Base-by-base conservation (phyloP, 352 stramenopile species). In the Globisporangium canariense region DNA sequence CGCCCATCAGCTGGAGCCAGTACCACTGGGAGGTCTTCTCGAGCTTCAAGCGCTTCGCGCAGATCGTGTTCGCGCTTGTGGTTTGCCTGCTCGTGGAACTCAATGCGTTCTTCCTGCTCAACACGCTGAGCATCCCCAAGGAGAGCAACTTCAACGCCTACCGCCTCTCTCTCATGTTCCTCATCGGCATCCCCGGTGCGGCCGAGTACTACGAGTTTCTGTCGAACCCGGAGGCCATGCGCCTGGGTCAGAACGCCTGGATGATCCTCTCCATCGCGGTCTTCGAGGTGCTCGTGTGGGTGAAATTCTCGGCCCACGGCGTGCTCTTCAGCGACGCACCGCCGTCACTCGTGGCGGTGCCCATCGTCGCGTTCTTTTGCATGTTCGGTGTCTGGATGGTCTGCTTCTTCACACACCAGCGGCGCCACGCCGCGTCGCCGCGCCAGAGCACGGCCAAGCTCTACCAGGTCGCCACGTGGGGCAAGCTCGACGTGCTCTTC, bases 71-170 rank as follows among this genome's bases (percentile, higher is more conserved):
- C 50, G 80, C 89, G 0, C 73, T 98, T 52, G 65, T 96, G n/a
- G 71, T 97, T 65, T 92, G 83, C 59, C 69, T 94, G 0, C 62
- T 96, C 10, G 89, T 89, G 2, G 93, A 98, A 72, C 73, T 98
- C 30, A 98, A 98, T 73, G 93, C 92, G 13, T 98, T 98, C 73
- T 97, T 98, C 69, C 70, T 98, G 62, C 76, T 97, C 34, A 95
- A 89, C 53, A 93, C 90, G 20, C 71, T 97, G 34, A 84, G 78
- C 34, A 89, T 97, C 50, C 88, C 88, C 9, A 94, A 96, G 64
- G 86, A 94, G 61, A 93, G 84, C 70, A 85, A 83, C 47, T 92
- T 93, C 64, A 94, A 96, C 78, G 79, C 81, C 36, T 91, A 90
- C 60, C 77, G 88, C 28, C 74, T 96, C 50, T 41, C 81, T 43